Evolutionary conservation across 306 rosid species (phyloP).

Genomic region (Glycine tomentella): DNA sequence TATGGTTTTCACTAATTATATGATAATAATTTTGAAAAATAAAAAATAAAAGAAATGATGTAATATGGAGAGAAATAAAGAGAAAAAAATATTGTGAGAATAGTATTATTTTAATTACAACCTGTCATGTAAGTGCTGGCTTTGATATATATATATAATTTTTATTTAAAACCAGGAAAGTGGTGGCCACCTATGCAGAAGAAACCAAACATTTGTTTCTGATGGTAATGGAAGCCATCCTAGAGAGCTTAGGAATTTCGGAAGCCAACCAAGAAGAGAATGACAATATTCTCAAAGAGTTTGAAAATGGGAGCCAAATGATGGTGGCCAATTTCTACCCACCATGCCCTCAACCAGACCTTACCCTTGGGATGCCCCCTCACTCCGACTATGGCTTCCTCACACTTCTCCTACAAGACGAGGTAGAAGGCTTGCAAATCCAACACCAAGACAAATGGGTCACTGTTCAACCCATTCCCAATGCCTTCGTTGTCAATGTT

Average conservation of each 20-base stretch:
- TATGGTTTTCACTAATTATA: no score
- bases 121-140: not conserved
- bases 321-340: constrained; percentile 86
- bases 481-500: constrained; percentile 78
- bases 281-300: constrained; percentile 51
- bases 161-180: constrained; percentile 49
- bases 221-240: constrained; percentile 64
- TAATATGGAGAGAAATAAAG: no score
- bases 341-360: constrained; percentile 86
- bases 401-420: constrained; percentile 89
- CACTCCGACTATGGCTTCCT: constrained; percentile 97
- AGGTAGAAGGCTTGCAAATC: constrained; percentile 85
- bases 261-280: constrained; percentile 14
- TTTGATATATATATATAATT: not conserved
- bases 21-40: no score
- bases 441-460: constrained; percentile 71
- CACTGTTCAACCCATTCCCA: constrained; percentile 81
- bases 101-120: not conserved
- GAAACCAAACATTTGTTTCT: constrained; percentile 67
- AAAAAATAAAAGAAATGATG: no score
- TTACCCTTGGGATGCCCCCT: constrained; percentile 92
- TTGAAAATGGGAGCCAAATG: constrained; percentile 83
- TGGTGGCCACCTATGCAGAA: constrained; percentile 68
- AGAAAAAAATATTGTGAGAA: no score
- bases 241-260: constrained; percentile 72